Evolutionary conservation across 2,329 filamentous ascomycete species (phyloP).

Genomic region (Colletotrichum ledebouriae): DNA sequence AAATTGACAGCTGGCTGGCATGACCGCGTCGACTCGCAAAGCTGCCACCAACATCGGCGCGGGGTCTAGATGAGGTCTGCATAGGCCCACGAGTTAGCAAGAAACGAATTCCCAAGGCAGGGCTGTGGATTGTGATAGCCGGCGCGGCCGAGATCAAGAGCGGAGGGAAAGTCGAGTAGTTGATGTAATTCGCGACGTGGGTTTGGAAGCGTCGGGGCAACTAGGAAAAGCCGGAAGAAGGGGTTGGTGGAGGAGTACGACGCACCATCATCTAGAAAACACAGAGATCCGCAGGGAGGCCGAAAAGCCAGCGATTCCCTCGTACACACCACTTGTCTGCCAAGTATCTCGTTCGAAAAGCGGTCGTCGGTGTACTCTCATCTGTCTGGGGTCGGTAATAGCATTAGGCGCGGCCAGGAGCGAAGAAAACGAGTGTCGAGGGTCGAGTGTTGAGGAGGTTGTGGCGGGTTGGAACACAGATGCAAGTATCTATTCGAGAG

Average conservation of each 20-base stretch:
- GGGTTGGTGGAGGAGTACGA: conserved; percentile 43
- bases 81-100: conserved; percentile 44
- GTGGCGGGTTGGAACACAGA: conserved; percentile 14
- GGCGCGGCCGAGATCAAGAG: conserved; percentile 5
- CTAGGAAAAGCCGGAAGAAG: background rate
- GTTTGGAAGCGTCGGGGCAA: background rate
- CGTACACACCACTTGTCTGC: conserved; percentile 39
- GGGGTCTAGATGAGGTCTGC: conserved; percentile 71
- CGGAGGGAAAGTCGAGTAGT: background rate
- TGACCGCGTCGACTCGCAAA: conserved; percentile 72
- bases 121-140: conserved; percentile 4
- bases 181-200: background rate
- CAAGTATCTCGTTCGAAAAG: conserved; percentile 38
- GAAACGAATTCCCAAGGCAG: background rate
- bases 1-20: conserved; percentile 74
- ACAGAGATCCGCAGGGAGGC: conserved; percentile 54
- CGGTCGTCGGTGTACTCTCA: conserved; percentile 38
- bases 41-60: conserved; percentile 67
- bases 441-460: conserved; percentile 14
- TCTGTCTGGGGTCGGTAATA: conserved; percentile 31
- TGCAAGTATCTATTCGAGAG: conserved; percentile 31
- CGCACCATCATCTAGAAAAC: conserved; percentile 65
- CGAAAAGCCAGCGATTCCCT: conserved; percentile 51
- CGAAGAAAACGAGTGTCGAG: conserved; percentile 9
- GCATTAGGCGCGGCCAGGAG: conserved; percentile 38